Evolutionary conservation across 805 yeast species (phyloP), one percentile per base, ranked within the genome.

Genomic region (Kuraishia cidri): DNA sequence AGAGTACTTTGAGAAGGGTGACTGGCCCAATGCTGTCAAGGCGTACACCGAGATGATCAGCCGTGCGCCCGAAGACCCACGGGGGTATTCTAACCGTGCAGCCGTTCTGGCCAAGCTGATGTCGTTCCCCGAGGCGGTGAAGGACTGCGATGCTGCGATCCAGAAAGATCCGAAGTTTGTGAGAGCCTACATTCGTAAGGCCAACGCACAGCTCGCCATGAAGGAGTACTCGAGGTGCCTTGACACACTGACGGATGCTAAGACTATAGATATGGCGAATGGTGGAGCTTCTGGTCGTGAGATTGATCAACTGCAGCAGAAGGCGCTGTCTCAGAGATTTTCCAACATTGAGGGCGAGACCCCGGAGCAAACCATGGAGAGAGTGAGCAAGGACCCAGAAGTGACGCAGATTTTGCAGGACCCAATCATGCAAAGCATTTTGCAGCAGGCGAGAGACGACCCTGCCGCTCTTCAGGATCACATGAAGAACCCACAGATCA

Each of bases 391-490:
- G 56, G 97, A 92, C 58, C 97, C 97, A n/a, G 97, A 88, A 62
- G 82, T 90, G 37, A 85, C 81, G 35, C 69, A 77, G 32, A 87
- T 90, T 41, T 67, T 92, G 60, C 86, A 82, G 56, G 96, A 88
- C 54, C 96, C 97, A 9, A 87, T 90, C 27, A 90, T 92, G 97
- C 92, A 87, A 63, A 79, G 90, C 36, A 92, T 92, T 43, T 69
- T 92, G 55, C 80, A 75, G 46, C 99, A 92, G 64, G 97, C 97
- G 13, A 83, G 80, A 57, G 84, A 76, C 38, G 83, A 92, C 55
- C 98, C 98, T 32, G 95, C 95, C 29, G 97, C 97, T 35, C 70
- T 92, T 47, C 94, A 84, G 56, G 97, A 90, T 49, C 98, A 92
- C 62, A 87, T 92, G 96, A 83, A 76, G 69, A 92, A 92, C 62